Conservation (phyloP, 495 filamentous ascomycete genomes). For the Extremus antarcticus region DNA sequence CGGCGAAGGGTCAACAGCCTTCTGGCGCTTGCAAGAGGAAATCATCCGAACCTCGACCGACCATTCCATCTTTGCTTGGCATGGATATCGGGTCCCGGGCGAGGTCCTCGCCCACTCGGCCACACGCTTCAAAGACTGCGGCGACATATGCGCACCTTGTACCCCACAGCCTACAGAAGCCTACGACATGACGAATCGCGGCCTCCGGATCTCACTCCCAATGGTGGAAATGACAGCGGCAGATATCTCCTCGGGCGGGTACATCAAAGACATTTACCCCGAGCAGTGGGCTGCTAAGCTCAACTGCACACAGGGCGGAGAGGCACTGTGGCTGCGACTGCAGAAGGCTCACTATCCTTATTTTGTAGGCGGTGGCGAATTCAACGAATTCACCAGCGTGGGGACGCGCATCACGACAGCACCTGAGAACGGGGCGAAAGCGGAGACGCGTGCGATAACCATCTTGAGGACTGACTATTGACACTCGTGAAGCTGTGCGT, state of each 20-base stretch:
- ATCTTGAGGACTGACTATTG: no score
- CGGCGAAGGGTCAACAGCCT: slow-evolving; percentile 27
- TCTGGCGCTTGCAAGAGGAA: slow-evolving; percentile 23
- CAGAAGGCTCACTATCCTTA: background rate
- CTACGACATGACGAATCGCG: background rate
- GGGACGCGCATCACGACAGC: no score
- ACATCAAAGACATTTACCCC: no score
- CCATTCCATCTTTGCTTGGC: slow-evolving; percentile 15
- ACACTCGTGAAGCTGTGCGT: no score
- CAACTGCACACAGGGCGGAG: background rate
- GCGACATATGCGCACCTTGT: background rate
- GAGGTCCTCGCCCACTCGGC: background rate
- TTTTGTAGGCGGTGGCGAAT: no score
- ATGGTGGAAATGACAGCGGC: background rate
- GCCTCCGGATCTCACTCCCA: background rate
- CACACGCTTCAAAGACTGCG: background rate
- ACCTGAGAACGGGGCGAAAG: no score
- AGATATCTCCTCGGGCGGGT: no score
- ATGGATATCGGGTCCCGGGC: background rate
- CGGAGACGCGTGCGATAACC: no score
- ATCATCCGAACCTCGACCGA: slow-evolving; percentile 20
- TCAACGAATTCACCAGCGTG: no score
- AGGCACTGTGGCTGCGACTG: background rate
- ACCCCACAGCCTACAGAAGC: background rate
- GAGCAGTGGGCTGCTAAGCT: background rate